Evolutionary conservation across 768 basidiomycete species (phyloP), one percentile per base, ranked within the genome.

Genomic region (Polyporus arcularius): DNA sequence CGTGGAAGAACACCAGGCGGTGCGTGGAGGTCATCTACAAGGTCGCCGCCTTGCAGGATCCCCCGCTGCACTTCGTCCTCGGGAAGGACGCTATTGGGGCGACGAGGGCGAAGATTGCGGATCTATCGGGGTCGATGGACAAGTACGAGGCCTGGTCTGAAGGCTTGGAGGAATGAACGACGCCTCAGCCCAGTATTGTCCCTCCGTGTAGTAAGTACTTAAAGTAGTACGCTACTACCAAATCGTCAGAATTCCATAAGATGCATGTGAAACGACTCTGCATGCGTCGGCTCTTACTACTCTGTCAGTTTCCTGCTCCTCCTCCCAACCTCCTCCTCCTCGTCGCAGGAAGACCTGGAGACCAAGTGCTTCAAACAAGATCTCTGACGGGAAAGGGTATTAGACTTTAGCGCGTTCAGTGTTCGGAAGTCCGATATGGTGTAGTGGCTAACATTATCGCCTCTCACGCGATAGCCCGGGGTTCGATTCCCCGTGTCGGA

Each of bases 61-160:
- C 56, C 15, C 61, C 61, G 32, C 39, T 62, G 26, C 55, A 51
- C 39, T 50, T 62, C 16, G 32, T 45, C 1, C 14, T 62, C 4
- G 61, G 61, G 9, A 53, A 53, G 38, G 65, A 67, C 30, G 57
- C 60, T 3, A n/a, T 67, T 2, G 54, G 3, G 16, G 14, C 42
- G 4, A 52, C 57, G 12, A 35, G 52, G n/a, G 8, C 12, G 45
- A 54, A 57, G 60, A 16, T 62, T 1, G 15, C 49, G 15, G 39
- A 18, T 12, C 16, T 66, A n/a, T 35, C 15, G 11, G 54, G n/a
- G 46, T 7, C 26, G 8, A 14, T 65, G 12, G 58, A 65, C 9
- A 18, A 57, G 31, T 67, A 64, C 54, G 65, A 61, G 18, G 51
- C 40, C 4, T 70, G 67, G 69, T 67, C 69, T 12, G 59, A 65